These are phyloP conservation scores for Geotrichum australiense DNA, from an alignment of 1,139 yeast species.

Conservation along the genomic window DNA sequence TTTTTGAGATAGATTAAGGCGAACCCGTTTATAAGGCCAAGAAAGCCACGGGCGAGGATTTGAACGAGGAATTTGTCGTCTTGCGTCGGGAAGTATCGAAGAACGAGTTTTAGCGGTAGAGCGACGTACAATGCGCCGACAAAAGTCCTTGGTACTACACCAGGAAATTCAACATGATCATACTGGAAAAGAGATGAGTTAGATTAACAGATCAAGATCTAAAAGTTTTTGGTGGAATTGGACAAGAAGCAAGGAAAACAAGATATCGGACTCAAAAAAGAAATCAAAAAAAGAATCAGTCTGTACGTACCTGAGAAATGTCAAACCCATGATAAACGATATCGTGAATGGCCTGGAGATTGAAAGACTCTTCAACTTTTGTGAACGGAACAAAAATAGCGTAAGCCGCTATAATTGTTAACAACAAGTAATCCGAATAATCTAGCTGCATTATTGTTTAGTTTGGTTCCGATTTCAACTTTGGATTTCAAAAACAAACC, in stretches of 20 bases:
- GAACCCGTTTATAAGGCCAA: constrained; percentile 31
- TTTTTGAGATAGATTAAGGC: constrained; percentile 28
- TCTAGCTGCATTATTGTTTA: constrained; percentile 20
- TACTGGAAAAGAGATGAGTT: constrained; percentile 42
- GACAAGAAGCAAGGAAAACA: constrained; percentile 21
- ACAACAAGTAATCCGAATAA: constrained; percentile 21
- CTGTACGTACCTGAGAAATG: constrained; percentile 19
- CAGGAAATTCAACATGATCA: constrained; percentile 78
- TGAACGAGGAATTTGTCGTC: constrained; percentile 37
- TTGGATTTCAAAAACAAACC: constrained; percentile 12
- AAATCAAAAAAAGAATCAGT: not conserved
- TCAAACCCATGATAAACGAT: constrained; percentile 56
- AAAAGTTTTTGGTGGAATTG: not conserved
- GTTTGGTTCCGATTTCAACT: constrained; percentile 20
- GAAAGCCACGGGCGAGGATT: constrained; percentile 29
- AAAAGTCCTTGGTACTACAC: constrained; percentile 84
- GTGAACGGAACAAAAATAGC: constrained; percentile 65
- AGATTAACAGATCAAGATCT: not conserved
- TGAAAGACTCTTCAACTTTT: constrained; percentile 92
- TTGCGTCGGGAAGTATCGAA: constrained; percentile 27
- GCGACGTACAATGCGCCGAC: constrained; percentile 63
- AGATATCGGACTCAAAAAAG: not conserved
- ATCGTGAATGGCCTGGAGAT: constrained; percentile 85
- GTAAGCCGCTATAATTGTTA: constrained; percentile 32
- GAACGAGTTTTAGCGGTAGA: constrained; percentile 36